Percentiles rank a stretch among this genome's conserved stretches.
Conservation (phyloP, 2,329 filamentous ascomycete genomes). For the Ambrosiella cleistominuta region DNA sequence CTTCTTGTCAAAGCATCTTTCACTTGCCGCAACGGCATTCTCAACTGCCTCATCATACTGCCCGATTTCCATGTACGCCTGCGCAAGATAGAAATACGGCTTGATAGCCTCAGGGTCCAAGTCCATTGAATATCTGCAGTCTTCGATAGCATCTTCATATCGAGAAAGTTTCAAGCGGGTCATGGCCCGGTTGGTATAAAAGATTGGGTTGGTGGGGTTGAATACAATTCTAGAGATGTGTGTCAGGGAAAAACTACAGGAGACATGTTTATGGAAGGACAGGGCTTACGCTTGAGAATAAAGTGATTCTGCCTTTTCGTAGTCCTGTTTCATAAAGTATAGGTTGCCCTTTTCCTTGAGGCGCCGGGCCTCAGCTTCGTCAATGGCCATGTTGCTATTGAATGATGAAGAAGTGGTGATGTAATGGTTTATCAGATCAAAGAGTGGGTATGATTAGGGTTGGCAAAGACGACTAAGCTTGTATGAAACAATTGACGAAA, state of each 20-base stretch:
- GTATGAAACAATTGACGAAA: no score
- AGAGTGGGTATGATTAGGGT: no score
- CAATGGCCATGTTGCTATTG: neutral
- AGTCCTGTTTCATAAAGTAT: conserved; percentile 49
- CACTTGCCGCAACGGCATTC: conserved; percentile 61
- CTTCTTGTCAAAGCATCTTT: conserved; percentile 42
- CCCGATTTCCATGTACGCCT: conserved; percentile 61
- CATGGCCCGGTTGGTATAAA: conserved; percentile 84
- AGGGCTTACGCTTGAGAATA: conserved; percentile 52
- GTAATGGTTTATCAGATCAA: neutral
- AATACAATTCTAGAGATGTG: conserved; percentile 44
- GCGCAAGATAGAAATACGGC: conserved; percentile 64
- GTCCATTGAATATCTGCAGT: conserved; percentile 59
- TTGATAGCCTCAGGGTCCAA: conserved; percentile 55
- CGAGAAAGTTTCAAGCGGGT: conserved; percentile 55
- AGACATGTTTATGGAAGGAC: neutral
- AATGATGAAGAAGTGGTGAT: neutral
- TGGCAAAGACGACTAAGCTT: no score
- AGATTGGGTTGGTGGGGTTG: conserved; percentile 56
- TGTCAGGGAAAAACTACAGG: neutral
- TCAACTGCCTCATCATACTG: conserved; percentile 35
- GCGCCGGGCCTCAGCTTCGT: conserved; percentile 17
- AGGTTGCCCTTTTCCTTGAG: conserved; percentile 45
- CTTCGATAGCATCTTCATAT: conserved; percentile 58
- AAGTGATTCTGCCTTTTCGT: conserved; percentile 43